phyloP scores from a whole-genome alignment of 169 alveolate species.

The Eimeria sp. region DNA sequence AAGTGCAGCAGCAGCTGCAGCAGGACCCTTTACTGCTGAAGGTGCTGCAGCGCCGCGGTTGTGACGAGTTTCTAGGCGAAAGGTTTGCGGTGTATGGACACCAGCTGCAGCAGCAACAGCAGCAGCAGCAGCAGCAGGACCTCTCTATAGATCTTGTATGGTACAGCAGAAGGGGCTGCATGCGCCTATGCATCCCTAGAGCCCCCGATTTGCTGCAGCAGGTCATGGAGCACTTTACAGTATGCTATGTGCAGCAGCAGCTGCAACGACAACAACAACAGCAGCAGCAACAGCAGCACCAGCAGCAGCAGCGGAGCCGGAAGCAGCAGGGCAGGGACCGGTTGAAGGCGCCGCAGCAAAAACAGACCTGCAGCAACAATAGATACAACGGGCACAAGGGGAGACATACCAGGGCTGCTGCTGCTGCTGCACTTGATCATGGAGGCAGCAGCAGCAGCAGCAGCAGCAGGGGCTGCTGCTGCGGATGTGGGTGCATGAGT shows the following conservation, averaged over 20 bases:
- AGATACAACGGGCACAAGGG: not conserved
- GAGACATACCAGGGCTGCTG: not conserved
- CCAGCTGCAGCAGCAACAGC: conserved; percentile 47
- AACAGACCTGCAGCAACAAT: not conserved
- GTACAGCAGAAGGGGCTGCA: conserved; percentile 56
- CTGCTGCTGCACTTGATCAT: conserved; percentile 24
- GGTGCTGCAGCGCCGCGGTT: conserved; percentile 65
- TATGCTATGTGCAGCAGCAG: conserved; percentile 53
- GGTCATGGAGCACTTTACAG: conserved; percentile 9
- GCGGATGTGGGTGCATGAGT: not conserved
- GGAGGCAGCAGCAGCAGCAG: conserved; percentile 54
- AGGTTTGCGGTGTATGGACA: conserved; percentile 28
- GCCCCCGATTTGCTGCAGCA: conserved; percentile 50
- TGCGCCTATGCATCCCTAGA: conserved; percentile 60
- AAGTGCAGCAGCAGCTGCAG: conserved; percentile 68
- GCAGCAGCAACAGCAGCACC: conserved; percentile 21
- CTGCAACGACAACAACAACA: conserved; percentile 6
- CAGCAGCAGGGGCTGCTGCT: conserved; percentile 51
- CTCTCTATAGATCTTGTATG: not conserved
- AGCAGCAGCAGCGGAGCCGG: conserved; percentile 1
- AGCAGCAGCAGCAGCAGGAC: conserved; percentile 23
- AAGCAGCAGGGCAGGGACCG: conserved; percentile 8
- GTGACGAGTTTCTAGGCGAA: conserved; percentile 43
- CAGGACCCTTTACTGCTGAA: conserved; percentile 60
- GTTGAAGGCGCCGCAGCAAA: not conserved